Evolutionary conservation across 2,329 filamentous ascomycete species (phyloP).

Genomic region (Penicillium sumatraense): DNA sequence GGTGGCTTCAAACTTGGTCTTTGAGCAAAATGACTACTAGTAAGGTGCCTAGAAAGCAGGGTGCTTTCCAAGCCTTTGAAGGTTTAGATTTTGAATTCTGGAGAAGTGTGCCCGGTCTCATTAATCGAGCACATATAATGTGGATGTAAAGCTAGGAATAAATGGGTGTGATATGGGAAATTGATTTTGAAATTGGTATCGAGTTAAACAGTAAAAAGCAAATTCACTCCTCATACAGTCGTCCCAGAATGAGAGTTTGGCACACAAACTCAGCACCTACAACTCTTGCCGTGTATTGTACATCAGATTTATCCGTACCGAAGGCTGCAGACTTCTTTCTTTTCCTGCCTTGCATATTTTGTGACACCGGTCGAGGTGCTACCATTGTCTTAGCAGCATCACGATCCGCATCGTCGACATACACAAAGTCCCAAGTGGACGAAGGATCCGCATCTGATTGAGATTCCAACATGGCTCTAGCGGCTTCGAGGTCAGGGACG

Average conservation of each 20-base stretch:
- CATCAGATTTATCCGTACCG: slow-evolving; percentile 28
- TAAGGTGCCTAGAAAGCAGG: no score
- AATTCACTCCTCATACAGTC: slow-evolving; percentile 66
- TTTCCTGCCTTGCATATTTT: slow-evolving; percentile 43
- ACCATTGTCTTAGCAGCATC: slow-evolving; percentile 58
- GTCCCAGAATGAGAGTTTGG: slow-evolving; percentile 88
- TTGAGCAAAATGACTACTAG: background rate
- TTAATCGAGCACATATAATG: no score
- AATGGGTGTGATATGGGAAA: background rate
- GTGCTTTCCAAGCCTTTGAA: no score
- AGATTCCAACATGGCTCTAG: slow-evolving; percentile 61
- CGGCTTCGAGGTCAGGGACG: slow-evolving; percentile 69
- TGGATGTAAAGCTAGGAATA: no score
- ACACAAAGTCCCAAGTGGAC: slow-evolving; percentile 73
- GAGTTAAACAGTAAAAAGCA: slow-evolving; percentile 6
- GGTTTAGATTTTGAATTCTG: no score
- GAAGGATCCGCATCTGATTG: slow-evolving; percentile 49
- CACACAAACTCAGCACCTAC: slow-evolving; percentile 86
- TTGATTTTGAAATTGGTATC: slow-evolving; percentile 24
- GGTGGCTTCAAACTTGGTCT: slow-evolving; percentile 40
- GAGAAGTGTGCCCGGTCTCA: no score
- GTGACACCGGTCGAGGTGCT: slow-evolving; percentile 21
- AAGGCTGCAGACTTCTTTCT: slow-evolving; percentile 43
- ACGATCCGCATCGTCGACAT: slow-evolving; percentile 69
- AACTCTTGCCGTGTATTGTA: slow-evolving; percentile 60